Evolutionary conservation across 805 yeast species (phyloP), one percentile per base, ranked within the genome.

Genomic region (Saturnispora besseyi): DNA sequence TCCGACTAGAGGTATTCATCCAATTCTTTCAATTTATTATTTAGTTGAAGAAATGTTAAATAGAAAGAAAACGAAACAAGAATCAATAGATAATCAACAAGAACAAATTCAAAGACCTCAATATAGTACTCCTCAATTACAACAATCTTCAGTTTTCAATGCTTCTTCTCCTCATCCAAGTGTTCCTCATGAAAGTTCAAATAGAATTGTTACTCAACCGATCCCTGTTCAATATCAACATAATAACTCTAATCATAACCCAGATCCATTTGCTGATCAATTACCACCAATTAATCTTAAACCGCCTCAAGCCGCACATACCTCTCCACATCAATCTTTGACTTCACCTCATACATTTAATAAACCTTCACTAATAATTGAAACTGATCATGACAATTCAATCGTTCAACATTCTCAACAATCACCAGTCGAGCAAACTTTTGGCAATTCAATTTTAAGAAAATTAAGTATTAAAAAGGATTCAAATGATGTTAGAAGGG

Each of bases 1-100:
- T 65, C 97, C 98, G 13, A 86, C 96, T 0, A 73, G 77, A 48
- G 91, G 90, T 1, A 90, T 77, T 64, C 95, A 90, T 66, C 98
- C 99, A 0, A 72, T 90, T 55, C 69, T 91, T 11, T 87, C 96
- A 6, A 83, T 91, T 36, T 93, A 93, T 63, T 84, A 79, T 61
- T 73, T 93, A 55, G 96, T 89, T 15, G 82, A 79, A 48, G 99
- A 93, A 67, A 86, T 87, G 84, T 62, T 75, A 54, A 80, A 77
- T 60, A 76, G 96, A 50, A 83, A 82, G 67, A 70, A 68, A 56
- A 79, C 81, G 6, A 81, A 83, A 65, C 79, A 18, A 10, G 41
- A 75, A 47, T 76, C 72, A 55, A 70, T 74, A 15, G 50, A 48
- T 30, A 57, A 51, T 9, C 56, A 52, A 41, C 56, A 52, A 41